phyloP scores from a whole-genome alignment of 78 protist genomes.

The Creolimax fragrantissima region DNA sequence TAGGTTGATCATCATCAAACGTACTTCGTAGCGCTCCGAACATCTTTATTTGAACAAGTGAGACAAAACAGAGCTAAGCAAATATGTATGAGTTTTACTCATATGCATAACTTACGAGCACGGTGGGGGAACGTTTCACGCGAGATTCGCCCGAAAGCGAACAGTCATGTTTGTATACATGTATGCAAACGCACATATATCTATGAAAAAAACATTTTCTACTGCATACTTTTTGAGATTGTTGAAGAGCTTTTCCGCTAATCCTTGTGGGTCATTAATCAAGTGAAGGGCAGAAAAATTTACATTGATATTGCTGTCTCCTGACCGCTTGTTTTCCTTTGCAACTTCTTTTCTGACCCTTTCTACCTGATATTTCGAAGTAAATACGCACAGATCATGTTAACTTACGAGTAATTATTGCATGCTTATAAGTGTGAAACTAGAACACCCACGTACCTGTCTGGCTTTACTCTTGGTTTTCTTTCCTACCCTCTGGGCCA shows the following conservation, averaged over 20 bases:
- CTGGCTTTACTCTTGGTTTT: not conserved
- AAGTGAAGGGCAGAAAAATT: conserved; percentile 30
- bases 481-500: not conserved
- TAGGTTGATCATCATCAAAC: conserved; percentile 59
- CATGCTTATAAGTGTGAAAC: not conserved
- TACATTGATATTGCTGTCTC: not conserved
- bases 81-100: too few relatives aligned
- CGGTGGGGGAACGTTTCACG: too few relatives aligned
- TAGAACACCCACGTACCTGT: not conserved
- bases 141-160: too few relatives aligned
- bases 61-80: too few relatives aligned
- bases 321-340: not conserved
- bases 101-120: too few relatives aligned
- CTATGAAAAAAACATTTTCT: not conserved
- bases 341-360: not conserved
- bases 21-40: conserved; percentile 51
- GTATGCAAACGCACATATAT: not conserved
- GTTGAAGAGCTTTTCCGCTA: conserved; percentile 55
- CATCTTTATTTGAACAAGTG: too few relatives aligned
- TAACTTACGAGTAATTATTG: not conserved
- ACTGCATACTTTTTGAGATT: conserved; percentile 22
- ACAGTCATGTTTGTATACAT: not conserved
- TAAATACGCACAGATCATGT: too few relatives aligned
- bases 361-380: too few relatives aligned
- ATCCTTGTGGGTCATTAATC: conserved; percentile 79